A percentile compares a stretch with the other conserved stretches of the same genome.
Conservation (phyloP, 2,329 filamentous ascomycete genomes). For the Clonostachys byssicola region DNA sequence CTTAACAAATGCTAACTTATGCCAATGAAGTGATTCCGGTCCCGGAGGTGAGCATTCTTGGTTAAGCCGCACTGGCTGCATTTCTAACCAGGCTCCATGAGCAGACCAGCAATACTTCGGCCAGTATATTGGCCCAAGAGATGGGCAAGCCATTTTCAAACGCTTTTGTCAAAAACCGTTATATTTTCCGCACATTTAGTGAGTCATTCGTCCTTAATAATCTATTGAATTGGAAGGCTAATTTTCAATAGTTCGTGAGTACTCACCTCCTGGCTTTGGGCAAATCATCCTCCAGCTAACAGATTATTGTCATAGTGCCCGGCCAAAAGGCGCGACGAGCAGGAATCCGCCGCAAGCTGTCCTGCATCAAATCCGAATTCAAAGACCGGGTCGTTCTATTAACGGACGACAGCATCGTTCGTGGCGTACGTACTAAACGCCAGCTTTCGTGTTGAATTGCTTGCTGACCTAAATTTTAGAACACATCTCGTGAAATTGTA, state of each 20-base stretch:
- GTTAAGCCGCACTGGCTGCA: too few relatives aligned
- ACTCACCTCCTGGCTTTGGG: not conserved
- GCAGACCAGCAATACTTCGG: slow-evolving; percentile 76
- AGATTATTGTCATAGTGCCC: slow-evolving; percentile 59
- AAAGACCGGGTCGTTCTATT: slow-evolving; percentile 74
- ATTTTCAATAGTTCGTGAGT: not conserved
- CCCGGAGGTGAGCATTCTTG: slow-evolving; percentile 23
- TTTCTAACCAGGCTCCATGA: not conserved
- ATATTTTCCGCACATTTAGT: slow-evolving; percentile 85
- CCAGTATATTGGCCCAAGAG: slow-evolving; percentile 69
- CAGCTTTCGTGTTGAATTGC: not conserved
- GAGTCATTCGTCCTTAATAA: slow-evolving; percentile 17
- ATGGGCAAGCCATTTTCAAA: slow-evolving; percentile 75
- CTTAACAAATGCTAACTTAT: not conserved
- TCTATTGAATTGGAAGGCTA: not conserved
- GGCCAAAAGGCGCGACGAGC: slow-evolving; percentile 60
- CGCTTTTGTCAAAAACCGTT: slow-evolving; percentile 86
- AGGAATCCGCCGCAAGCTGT: slow-evolving; percentile 80
- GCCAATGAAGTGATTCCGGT: slow-evolving; percentile 65
- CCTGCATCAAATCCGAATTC: slow-evolving; percentile 83
- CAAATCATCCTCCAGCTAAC: slow-evolving; percentile 25
- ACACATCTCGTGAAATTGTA: slow-evolving; percentile 64
- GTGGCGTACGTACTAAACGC: slow-evolving; percentile 41
- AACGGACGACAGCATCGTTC: slow-evolving; percentile 87
- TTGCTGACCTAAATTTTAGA: not conserved